These are phyloP conservation scores for Podila minutissima DNA, from an alignment of 192 early-diverging fungal genomes.

Conservation along the genomic window DNA sequence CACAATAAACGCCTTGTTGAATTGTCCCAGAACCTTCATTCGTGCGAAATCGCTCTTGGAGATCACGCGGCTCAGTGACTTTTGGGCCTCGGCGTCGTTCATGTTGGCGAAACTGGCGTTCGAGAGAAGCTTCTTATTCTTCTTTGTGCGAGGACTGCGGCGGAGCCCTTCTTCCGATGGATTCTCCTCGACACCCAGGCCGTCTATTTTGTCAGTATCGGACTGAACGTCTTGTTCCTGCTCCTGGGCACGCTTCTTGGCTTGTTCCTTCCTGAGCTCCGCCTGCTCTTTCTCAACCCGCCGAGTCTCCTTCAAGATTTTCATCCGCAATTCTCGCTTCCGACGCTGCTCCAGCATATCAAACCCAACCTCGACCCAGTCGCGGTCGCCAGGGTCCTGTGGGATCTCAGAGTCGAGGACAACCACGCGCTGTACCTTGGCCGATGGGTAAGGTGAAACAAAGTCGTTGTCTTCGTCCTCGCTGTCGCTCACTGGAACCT, in stretches of 20 bases:
- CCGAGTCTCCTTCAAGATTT: slow-evolving; percentile 6
- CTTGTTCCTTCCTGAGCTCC: neutral
- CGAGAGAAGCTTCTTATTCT: slow-evolving; percentile 11
- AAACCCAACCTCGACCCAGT: slow-evolving; percentile 40
- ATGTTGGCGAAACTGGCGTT: slow-evolving; percentile 54
- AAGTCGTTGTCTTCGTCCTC: slow-evolving; percentile 15
- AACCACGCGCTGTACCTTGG: slow-evolving; percentile 24
- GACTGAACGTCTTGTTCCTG: slow-evolving; percentile 3
- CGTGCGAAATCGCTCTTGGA: slow-evolving; percentile 80
- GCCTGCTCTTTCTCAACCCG: slow-evolving; percentile 11
- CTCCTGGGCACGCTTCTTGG: neutral
- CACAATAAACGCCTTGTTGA: slow-evolving; percentile 97
- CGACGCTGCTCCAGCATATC: slow-evolving; percentile 29
- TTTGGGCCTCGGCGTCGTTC: slow-evolving; percentile 59
- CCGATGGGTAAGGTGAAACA: neutral
- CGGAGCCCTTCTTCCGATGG: neutral
- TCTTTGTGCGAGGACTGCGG: neutral
- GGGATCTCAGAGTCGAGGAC: slow-evolving; percentile 27
- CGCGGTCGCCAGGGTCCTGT: slow-evolving; percentile 17
- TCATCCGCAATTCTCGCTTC: slow-evolving; percentile 29
- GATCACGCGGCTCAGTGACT: slow-evolving; percentile 64
- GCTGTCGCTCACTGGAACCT: slow-evolving; percentile 25
- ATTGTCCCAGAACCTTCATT: slow-evolving; percentile 94
- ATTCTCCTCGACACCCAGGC: neutral
- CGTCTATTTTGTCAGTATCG: neutral